Base-by-base conservation (phyloP, 352 stramenopile species). In the Globisporangium canariense region DNA sequence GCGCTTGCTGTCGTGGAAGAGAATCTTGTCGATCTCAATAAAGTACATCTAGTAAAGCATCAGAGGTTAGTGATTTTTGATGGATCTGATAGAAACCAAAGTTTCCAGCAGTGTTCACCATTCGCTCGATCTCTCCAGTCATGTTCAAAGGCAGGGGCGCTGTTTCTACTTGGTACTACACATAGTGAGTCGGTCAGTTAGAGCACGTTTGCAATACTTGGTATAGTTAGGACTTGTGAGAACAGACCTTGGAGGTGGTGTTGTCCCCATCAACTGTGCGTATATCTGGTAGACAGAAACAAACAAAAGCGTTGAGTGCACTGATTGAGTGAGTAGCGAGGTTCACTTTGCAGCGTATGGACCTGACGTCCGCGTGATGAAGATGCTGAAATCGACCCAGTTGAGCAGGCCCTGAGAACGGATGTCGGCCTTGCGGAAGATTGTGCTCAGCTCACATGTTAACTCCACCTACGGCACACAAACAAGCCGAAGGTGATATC, bases 361-460 rank as follows among this genome's bases (percentile, higher is more conserved):
- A 86, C 77, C 77, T 58, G 67, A 66, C 6, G 69, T 64, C 25
- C 80, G 76, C 7, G 74, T 73, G 36, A 85, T 67, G n/a, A 77
- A 78, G 6, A 58, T 68, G 60, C 71, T 78, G 46, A 89, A 81
- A n/a, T 78, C 68, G 3, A 69, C 67, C 77, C 77, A 89, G 1
- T 65, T 79, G 13, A 86, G 58, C 4, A 62, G 46, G 2, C 67
- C 70, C 30, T 58, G 45, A 2, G 66, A 65, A 11, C 73, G 64
- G 7, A 85, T 14, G 70, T 89, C 75, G 13, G 76, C 69, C 67
- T 77, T 69, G 9, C 43, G 67, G 36, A 83, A 86, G 10, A 86
- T 36, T 4, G 61, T 73, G 46, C 68, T 71, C 3, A 85, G 51
- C 28, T 85, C 71, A 8, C 65, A 66, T 1, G 68, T 72, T 11